These are phyloP conservation scores for Cordyceps cateniannulata DNA, from an alignment of 2,329 filamentous ascomycete species.

Conservation along the genomic window DNA sequence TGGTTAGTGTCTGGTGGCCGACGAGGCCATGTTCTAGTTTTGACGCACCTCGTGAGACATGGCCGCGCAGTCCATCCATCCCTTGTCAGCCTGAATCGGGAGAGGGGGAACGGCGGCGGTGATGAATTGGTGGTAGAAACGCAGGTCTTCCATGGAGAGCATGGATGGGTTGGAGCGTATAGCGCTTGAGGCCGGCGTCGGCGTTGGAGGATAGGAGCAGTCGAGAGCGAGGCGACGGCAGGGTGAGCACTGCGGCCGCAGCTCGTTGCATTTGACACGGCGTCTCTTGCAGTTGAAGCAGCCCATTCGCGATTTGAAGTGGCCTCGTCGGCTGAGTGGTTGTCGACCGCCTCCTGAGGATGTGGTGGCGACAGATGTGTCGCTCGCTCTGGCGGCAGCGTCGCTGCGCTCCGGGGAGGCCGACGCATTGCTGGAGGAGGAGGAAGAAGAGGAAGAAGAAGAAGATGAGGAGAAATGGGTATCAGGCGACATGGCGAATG, in stretches of 20 bases:
- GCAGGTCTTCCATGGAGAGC: conserved; percentile 38
- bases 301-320: conserved; percentile 25
- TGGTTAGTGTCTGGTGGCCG: neutral
- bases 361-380: neutral
- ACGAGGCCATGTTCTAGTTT: neutral
- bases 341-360: neutral
- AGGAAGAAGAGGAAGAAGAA: neutral
- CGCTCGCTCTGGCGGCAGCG: neutral
- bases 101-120: conserved; percentile 33
- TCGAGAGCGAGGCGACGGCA: conserved; percentile 28
- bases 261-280: conserved; percentile 27
- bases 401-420: conserved; percentile 2
- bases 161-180: conserved; percentile 14
- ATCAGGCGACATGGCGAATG: neutral
- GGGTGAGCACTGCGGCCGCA: conserved; percentile 22
- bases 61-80: conserved; percentile 29
- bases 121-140: conserved; percentile 46
- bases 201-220: conserved; percentile 25
- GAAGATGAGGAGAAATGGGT: neutral
- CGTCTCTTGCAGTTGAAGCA: conserved; percentile 28
- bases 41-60: conserved; percentile 28
- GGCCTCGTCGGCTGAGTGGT: conserved; percentile 18
- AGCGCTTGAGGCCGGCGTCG: neutral
- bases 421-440: neutral
- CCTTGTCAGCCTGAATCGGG: conserved; percentile 24